Evolutionary conservation across 257 asterid species (phyloP).

Genomic region (Capsicum pubescens): DNA sequence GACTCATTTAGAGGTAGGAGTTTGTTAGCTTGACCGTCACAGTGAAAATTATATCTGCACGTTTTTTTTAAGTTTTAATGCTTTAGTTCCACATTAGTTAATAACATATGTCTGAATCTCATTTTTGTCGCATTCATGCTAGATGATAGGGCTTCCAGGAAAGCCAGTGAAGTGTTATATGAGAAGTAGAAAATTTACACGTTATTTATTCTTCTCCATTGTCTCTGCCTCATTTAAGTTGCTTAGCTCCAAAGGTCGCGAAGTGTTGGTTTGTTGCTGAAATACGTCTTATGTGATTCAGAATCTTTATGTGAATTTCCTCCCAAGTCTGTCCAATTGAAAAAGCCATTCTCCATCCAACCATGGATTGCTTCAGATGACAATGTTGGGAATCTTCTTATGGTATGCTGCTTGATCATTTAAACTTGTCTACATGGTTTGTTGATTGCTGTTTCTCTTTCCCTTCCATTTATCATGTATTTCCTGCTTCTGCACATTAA

Average conservation of each 20-base stretch:
- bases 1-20: constrained; percentile 81
- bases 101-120: constrained; percentile 3
- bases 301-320: constrained; percentile 89
- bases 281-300: constrained; percentile 45
- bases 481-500: not conserved
- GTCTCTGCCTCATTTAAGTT: not conserved
- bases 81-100: constrained; percentile 16
- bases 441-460: not conserved
- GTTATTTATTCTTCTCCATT: not conserved
- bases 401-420: constrained; percentile 57
- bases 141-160: not conserved
- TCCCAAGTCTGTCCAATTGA: constrained; percentile 76
- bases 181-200: constrained; percentile 2
- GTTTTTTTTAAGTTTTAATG: not conserved
- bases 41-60: not conserved
- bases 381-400: constrained; percentile 88
- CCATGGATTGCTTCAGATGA: constrained; percentile 96
- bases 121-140: not conserved
- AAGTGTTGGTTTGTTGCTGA: constrained; percentile 26
- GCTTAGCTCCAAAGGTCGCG: not conserved
- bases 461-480: constrained; percentile 14
- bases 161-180: constrained; percentile 2
- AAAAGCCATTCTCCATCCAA: constrained; percentile 74
- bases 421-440: not conserved
- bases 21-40: constrained; percentile 30